Percentiles rank a stretch among this genome's conserved stretches.
Evolutionary conservation across 2,329 filamentous ascomycete genomes (phyloP).

Genomic region (Calcarisporium arbuscula): DNA sequence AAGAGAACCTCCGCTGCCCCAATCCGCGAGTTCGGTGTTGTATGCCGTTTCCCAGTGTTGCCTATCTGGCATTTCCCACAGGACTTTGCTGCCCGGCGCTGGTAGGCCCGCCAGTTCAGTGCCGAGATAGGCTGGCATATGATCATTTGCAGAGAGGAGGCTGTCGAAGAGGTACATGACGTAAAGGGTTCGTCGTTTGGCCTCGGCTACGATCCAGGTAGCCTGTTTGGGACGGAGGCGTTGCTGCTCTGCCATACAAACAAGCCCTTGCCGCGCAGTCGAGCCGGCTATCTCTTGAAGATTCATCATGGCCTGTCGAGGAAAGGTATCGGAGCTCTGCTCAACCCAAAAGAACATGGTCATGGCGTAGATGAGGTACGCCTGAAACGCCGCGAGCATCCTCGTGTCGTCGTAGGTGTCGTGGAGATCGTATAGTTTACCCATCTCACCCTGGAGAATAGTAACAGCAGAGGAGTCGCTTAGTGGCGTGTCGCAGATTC

Average conservation of each 20-base stretch:
- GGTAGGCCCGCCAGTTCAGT: conserved; percentile 39
- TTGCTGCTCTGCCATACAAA: conserved; percentile 34
- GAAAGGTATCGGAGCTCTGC: conserved; percentile 18
- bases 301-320: conserved; percentile 39
- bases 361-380: conserved; percentile 47
- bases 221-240: conserved; percentile 41
- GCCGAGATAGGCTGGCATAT: conserved; percentile 40
- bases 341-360: conserved; percentile 36
- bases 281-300: conserved; percentile 43
- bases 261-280: conserved; percentile 32
- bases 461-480: conserved; percentile 23
- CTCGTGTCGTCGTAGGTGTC: conserved; percentile 17
- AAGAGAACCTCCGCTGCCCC: conserved; percentile 30
- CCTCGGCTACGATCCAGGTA: conserved; percentile 45
- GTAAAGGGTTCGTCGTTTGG: conserved; percentile 45
- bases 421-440: conserved; percentile 24
- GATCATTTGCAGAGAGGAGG: conserved; percentile 35
- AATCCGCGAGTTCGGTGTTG: conserved; percentile 33
- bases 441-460: conserved; percentile 37
- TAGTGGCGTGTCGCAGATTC: conserved; percentile 29
- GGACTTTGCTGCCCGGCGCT: conserved; percentile 30
- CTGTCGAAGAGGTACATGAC: conserved; percentile 49
- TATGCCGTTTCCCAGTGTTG: conserved; percentile 37
- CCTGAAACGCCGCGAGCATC: conserved; percentile 41
- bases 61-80: conserved; percentile 36